Evolutionary conservation across 768 basidiomycete species (phyloP).

Genomic region (Sutorius australiensis): DNA sequence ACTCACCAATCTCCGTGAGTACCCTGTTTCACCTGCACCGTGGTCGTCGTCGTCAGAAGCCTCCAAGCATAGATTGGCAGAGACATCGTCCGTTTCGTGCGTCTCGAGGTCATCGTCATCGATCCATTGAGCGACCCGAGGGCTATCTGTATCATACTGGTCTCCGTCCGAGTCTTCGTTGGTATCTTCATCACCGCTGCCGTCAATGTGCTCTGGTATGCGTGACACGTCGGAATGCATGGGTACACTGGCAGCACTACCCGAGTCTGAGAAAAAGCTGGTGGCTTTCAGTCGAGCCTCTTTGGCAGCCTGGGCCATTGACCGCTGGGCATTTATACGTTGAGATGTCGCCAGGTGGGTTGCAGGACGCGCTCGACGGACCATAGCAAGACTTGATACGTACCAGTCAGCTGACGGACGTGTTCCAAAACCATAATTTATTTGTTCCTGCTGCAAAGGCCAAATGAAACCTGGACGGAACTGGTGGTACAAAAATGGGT

Average conservation of each 20-base stretch:
- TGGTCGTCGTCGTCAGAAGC: conserved; percentile 2
- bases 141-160: conserved; percentile 36
- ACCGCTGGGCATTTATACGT: not conserved
- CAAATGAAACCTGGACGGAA: too few relatives aligned
- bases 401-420: not conserved
- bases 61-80: conserved; percentile 11
- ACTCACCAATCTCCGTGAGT: conserved; percentile 19
- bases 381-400: conserved; percentile 2
- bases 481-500: not conserved
- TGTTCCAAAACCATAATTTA: not conserved
- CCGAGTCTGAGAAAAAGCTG: conserved; percentile 15
- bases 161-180: conserved; percentile 24
- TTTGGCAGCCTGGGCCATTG: conserved; percentile 5
- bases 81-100: conserved; percentile 9
- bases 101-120: conserved; percentile 42
- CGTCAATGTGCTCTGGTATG: conserved; percentile 16
- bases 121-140: conserved; percentile 60
- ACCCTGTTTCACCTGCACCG: not conserved
- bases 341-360: not conserved
- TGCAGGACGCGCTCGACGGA: conserved; percentile 4
- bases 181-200: conserved; percentile 20
- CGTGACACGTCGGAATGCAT: not conserved
- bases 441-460: not conserved
- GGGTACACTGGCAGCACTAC: not conserved
- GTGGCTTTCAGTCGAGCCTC: conserved; percentile 16